Percentiles rank a stretch among this genome's conserved stretches.
Evolutionary conservation across 1,284 basidiomycete species (phyloP).

Genomic region (Ceratorhiza oryzae-sativae): DNA sequence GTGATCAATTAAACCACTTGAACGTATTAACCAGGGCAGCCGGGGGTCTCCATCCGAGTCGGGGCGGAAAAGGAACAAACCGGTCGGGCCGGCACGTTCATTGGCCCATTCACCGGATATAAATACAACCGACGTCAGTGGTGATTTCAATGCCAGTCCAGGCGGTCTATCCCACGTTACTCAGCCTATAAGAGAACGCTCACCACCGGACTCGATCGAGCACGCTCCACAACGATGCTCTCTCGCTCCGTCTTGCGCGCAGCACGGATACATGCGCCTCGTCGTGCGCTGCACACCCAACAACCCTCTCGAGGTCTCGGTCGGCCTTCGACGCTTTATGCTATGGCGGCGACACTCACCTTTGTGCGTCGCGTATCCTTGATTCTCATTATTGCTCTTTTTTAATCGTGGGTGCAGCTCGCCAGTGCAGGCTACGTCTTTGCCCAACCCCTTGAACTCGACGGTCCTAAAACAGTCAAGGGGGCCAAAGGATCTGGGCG

Average conservation of each 20-base stretch:
- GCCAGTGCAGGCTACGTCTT: slow-evolving; percentile 12
- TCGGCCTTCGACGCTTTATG: slow-evolving; percentile 14
- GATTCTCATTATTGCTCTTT: not conserved
- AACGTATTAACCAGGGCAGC: not conserved
- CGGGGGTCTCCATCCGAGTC: not conserved
- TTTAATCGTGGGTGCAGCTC: not conserved
- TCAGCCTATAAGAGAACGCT: not conserved
- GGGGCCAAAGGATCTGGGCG: slow-evolving; percentile 10
- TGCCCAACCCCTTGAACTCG: slow-evolving; percentile 22
- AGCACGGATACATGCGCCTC: not conserved
- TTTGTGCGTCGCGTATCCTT: not conserved
- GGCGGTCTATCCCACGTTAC: not conserved
- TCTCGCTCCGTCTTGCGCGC: slow-evolving; percentile 26
- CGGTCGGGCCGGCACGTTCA: not conserved
- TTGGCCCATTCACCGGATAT: not conserved
- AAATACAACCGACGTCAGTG: slow-evolving; percentile 24
- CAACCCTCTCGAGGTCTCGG: not conserved
- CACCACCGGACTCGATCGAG: not conserved
- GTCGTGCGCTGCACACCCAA: slow-evolving; percentile 18
- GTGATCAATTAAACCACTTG: not conserved
- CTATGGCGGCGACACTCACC: slow-evolving; percentile 15
- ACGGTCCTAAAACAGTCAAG: not conserved
- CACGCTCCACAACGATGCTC: slow-evolving; percentile 3
- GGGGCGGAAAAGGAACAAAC: not conserved
- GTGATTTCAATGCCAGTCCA: not conserved